Conservation (phyloP, 2,329 filamentous ascomycete species). For the Aspergillus arachidicola region DNA sequence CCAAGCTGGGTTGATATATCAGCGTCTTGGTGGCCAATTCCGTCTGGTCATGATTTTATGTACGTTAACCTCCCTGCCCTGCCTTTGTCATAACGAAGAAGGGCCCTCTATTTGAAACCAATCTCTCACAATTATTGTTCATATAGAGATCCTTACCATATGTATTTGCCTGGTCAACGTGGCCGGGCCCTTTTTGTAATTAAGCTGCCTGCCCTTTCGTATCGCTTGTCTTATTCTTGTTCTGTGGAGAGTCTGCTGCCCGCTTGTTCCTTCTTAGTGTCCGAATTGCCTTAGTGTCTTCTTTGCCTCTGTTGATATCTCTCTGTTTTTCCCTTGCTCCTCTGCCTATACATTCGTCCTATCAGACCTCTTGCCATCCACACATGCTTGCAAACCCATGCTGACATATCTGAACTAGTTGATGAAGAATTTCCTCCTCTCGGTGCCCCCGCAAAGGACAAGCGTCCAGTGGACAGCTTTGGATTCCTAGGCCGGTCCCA, state of each 20-base stretch:
- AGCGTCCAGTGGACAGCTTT: conserved; percentile 36
- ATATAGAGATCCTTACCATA: conserved; percentile 40
- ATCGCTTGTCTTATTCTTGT: conserved; percentile 26
- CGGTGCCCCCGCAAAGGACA: conserved; percentile 41
- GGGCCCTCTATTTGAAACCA: conserved; percentile 48
- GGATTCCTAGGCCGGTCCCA: conserved; percentile 40
- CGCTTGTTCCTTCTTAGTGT: conserved; percentile 11
- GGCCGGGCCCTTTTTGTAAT: conserved; percentile 38
- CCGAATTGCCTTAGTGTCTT: neutral
- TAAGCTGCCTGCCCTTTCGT: conserved; percentile 33
- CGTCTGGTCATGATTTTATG: conserved; percentile 46
- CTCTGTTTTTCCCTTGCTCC: neutral
- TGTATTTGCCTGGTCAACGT: conserved; percentile 30
- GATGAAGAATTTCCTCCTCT: conserved; percentile 53
- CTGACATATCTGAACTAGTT: conserved; percentile 39
- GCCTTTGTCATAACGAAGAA: conserved; percentile 41
- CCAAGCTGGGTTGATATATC: conserved; percentile 40
- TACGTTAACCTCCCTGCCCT: conserved; percentile 55
- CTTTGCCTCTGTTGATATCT: conserved; percentile 6
- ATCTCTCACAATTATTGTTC: conserved; percentile 49
- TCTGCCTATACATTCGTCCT: conserved; percentile 13
- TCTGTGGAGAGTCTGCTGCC: conserved; percentile 19
- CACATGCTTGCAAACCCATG: conserved; percentile 14
- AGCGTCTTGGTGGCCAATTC: conserved; percentile 38
- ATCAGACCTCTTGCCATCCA: conserved; percentile 5